Percentiles rank a stretch among this genome's conserved stretches.
phyloP scores from a whole-genome alignment of 2,329 filamentous ascomycete genomes.

The Pseudocercospora fijiensis region DNA sequence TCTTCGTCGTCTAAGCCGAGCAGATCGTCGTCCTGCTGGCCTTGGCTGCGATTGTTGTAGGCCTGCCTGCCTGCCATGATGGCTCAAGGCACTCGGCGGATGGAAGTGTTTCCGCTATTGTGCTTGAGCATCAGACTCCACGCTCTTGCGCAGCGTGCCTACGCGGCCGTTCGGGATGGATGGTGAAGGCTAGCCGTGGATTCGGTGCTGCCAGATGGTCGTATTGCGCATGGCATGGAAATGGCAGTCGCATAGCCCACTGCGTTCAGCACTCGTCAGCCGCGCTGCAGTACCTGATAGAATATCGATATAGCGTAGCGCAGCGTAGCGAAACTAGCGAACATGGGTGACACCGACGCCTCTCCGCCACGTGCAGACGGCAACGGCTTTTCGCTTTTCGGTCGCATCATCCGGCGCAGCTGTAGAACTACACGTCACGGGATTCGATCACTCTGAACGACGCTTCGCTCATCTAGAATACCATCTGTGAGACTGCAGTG shows the following conservation, averaged over 20 bases:
- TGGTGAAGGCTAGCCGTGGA: background rate
- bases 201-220: background rate
- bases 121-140: conserved; percentile 21
- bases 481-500: background rate
- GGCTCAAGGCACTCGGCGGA: conserved; percentile 19
- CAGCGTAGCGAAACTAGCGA: background rate
- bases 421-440: too few species aligned
- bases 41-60: conserved; percentile 48
- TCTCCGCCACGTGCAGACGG: background rate
- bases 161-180: background rate
- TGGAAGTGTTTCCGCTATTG: conserved; percentile 15
- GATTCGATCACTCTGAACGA: too few species aligned
- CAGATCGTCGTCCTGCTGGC: conserved; percentile 48
- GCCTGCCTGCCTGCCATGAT: conserved; percentile 54
- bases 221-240: background rate
- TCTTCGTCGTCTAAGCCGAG: conserved; percentile 67
- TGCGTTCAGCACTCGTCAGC: background rate
- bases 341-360: background rate
- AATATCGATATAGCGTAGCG: too few species aligned
- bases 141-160: conserved; percentile 3
- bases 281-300: background rate
- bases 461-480: background rate
- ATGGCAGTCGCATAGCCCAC: background rate
- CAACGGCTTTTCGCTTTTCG: background rate
- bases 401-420: too few species aligned